Percentiles rank a stretch among this genome's conserved stretches.
Conservation (phyloP, 768 basidiomycete genomes). For the Dacryopinax spathularia region DNA sequence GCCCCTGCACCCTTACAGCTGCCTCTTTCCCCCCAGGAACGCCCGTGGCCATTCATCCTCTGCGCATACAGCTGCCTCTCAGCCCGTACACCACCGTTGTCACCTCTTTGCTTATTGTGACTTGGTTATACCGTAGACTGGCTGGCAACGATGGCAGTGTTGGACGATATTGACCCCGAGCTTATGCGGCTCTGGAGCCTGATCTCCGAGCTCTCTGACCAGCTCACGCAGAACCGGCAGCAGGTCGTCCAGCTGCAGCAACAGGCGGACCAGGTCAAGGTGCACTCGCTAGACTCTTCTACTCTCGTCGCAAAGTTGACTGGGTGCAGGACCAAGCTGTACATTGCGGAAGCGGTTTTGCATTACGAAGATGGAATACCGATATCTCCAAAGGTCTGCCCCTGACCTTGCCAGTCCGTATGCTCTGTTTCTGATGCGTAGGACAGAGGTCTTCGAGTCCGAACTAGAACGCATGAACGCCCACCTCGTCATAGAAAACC, state of each 20-base stretch:
- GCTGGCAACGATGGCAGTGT: neutral
- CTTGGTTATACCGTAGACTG: too few species aligned
- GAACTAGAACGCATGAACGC: constrained; percentile 85
- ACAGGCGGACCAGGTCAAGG: constrained; percentile 63
- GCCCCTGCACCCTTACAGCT: too few species aligned
- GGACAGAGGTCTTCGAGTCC: constrained; percentile 78
- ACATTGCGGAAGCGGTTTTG: constrained; percentile 56
- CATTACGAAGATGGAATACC: constrained; percentile 17
- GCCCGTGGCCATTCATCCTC: too few species aligned
- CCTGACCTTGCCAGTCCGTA: neutral
- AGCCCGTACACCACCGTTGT: neutral
- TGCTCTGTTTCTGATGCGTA: neutral
- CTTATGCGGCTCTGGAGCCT: constrained; percentile 64
- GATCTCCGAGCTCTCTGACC: constrained; percentile 67
- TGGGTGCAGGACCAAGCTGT: constrained; percentile 52
- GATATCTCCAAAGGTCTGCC: constrained; percentile 6
- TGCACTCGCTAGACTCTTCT: constrained; percentile 22
- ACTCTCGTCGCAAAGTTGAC: neutral
- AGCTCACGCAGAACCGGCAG: constrained; percentile 69
- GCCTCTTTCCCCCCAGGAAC: too few species aligned
- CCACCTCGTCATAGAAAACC: constrained; percentile 85
- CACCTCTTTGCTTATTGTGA: neutral
- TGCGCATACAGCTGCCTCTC: neutral
- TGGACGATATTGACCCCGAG: constrained; percentile 28
- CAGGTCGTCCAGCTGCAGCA: constrained; percentile 51